A percentile compares a stretch with the other conserved stretches of the same genome.
These are phyloP conservation scores for Daldinia loculata DNA, from an alignment of 495 filamentous ascomycete genomes.

Conservation along the genomic window DNA sequence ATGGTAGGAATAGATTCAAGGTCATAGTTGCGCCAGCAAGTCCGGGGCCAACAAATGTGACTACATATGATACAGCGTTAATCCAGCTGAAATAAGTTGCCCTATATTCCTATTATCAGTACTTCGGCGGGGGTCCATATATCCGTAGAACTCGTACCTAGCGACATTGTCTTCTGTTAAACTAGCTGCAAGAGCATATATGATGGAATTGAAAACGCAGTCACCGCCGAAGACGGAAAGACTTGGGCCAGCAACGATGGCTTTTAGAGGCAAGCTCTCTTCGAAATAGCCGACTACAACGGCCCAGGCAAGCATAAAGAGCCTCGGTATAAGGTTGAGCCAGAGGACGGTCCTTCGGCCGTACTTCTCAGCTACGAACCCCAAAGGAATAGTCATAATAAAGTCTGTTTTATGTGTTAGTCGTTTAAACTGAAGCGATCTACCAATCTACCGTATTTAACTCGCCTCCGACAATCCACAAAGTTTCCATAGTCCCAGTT, in stretches of 20 bases:
- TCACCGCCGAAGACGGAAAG: constrained; percentile 56
- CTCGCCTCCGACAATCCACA: constrained; percentile 57
- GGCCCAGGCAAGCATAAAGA: constrained; percentile 53
- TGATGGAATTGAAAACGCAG: constrained; percentile 58
- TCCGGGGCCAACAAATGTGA: constrained; percentile 53
- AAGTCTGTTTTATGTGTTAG: constrained; percentile 49
- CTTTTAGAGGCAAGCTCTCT: constrained; percentile 46
- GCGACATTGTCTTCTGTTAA: constrained; percentile 51
- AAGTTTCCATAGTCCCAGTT: constrained; percentile 54
- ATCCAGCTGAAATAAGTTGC: constrained; percentile 57
- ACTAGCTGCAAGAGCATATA: constrained; percentile 53
- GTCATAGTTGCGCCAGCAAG: constrained; percentile 55
- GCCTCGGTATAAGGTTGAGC: constrained; percentile 52
- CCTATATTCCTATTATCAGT: constrained; percentile 33
- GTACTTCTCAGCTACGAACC: constrained; percentile 51
- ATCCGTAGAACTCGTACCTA: constrained; percentile 40
- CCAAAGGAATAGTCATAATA: constrained; percentile 56
- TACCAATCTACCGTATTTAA: background rate
- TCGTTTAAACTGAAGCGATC: background rate
- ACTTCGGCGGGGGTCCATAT: background rate
- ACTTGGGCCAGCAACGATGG: constrained; percentile 48
- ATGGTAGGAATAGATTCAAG: constrained; percentile 50
- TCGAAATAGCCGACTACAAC: constrained; percentile 54
- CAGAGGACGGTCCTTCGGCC: constrained; percentile 49
- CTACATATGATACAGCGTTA: constrained; percentile 52